phyloP scores from a whole-genome alignment of 2,329 filamentous ascomycete genomes.

The Magnaporthiopsis rhizophila region DNA sequence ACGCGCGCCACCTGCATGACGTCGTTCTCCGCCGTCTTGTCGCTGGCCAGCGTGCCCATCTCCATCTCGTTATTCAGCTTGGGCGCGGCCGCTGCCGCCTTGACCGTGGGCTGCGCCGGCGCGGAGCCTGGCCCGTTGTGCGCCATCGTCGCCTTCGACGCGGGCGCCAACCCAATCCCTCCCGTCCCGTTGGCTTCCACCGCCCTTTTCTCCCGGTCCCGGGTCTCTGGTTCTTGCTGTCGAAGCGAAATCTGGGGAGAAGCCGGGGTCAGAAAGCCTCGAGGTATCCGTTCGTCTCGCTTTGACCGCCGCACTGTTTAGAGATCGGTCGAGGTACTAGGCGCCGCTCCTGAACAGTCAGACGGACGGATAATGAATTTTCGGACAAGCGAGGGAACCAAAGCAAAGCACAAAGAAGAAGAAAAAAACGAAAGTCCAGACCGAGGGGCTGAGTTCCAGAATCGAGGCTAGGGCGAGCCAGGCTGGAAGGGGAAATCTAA shows the following conservation, averaged over 20 bases:
- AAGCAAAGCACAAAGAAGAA: neutral
- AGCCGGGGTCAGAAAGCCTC: neutral
- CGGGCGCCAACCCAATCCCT: no score
- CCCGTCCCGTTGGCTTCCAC: neutral
- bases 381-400: neutral
- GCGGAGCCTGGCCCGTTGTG: constrained; percentile 27
- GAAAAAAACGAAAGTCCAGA: neutral
- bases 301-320: neutral
- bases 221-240: no score
- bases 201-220: neutral
- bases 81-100: constrained; percentile 43
- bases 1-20: constrained; percentile 92
- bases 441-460: neutral
- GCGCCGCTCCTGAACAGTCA: neutral
- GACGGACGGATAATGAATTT: neutral
- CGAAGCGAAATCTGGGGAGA: no score
- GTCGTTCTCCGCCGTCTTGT: constrained; percentile 54
- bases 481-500: neutral
- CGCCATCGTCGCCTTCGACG: constrained; percentile 28
- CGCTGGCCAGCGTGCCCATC: constrained; percentile 38
- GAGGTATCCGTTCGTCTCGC: neutral
- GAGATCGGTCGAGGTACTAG: neutral
- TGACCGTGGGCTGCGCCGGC: constrained; percentile 45
- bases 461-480: neutral
- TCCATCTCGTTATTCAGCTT: constrained; percentile 50